Conservation (phyloP, 441 rosid genomes). For the Adansonia madagascariensis region DNA sequence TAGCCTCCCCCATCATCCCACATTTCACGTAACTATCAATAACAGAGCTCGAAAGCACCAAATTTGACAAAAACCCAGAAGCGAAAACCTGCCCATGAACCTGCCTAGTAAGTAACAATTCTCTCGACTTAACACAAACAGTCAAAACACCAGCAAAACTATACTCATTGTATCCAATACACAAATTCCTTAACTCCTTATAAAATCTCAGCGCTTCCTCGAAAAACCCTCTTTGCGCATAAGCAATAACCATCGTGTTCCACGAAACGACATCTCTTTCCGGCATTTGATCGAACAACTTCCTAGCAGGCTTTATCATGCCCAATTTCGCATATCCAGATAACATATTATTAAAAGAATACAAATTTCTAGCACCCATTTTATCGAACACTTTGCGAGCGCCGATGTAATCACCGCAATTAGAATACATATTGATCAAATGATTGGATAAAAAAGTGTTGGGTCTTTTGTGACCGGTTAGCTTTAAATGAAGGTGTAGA, state of each 20-base stretch:
- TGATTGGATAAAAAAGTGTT: constrained; percentile 54
- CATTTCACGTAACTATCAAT: constrained; percentile 75
- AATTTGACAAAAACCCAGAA: constrained; percentile 58
- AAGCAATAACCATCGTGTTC: constrained; percentile 80
- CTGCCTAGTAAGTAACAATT: constrained; percentile 54
- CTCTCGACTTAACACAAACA: constrained; percentile 58
- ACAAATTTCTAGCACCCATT: constrained; percentile 63
- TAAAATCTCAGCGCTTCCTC: constrained; percentile 53
- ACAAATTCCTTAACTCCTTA: constrained; percentile 56
- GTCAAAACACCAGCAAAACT: constrained; percentile 70
- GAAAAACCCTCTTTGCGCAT: constrained; percentile 48
- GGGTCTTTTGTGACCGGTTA: constrained; percentile 57
- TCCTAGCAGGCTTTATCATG: constrained; percentile 55
- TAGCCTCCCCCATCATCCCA: constrained; percentile 50
- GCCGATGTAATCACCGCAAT: constrained; percentile 48
- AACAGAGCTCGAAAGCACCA: constrained; percentile 57
- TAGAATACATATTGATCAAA: constrained; percentile 55
- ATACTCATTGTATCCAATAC: constrained; percentile 60
- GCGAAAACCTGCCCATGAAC: constrained; percentile 81
- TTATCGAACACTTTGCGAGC: constrained; percentile 67
- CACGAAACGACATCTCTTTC: constrained; percentile 73
- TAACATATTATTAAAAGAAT: constrained; percentile 73
- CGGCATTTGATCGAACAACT: constrained; percentile 72
- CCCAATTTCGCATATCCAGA: constrained; percentile 73
- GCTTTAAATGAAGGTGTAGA: constrained; percentile 78